Evolutionary conservation across 148 eudicot species (phyloP), one percentile per base, ranked within the genome.

Genomic region (Fagopyrum esculentum): DNA sequence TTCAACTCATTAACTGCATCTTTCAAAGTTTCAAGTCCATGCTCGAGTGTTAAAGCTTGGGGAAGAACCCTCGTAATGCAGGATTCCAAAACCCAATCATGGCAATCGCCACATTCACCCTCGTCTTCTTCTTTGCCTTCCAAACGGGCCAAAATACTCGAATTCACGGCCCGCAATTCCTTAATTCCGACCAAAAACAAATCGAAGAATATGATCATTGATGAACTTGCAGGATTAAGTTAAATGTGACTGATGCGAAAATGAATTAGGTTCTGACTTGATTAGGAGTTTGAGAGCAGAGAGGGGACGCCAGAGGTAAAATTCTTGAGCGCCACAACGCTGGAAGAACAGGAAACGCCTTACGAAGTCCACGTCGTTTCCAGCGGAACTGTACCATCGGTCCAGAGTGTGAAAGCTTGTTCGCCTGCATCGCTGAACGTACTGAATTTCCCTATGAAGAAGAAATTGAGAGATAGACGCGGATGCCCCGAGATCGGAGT

Each of bases 41-140:
- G 86, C 52, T 90, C 84, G 12, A 95, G 85, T 11, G 91, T 90
- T 82, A 95, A 81, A 10, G 88, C 97, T 60, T 97, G 97, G 1
- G 91, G 85, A 78, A 95, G 86, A 16, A 79, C 81, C 63, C 86
- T 85, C 8, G 86, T 87, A 83, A 92, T 80, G 86, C 93, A 90
- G 56, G 88, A 82, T 50, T 84, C 85, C 17, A 89, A 74, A 73
- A 80, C 73, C 74, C 84, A 78, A 72, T 84, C 84, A 69, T 43
- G 45, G 69, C 15, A 10, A 16, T 63, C 69, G 6, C 66, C 66
- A 59, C 26, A 19, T 3, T 77, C 86, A 15, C 78, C 80, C 45
- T 84, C 87, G 48, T 73, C 77, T 73, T 76, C 87, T 76, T 22
- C 78, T 40, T 59, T 35, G 2, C 40, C 64, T 40, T 66, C 47